Base-by-base conservation (phyloP, 768 basidiomycete species). In the Pleurotus platypus region DNA sequence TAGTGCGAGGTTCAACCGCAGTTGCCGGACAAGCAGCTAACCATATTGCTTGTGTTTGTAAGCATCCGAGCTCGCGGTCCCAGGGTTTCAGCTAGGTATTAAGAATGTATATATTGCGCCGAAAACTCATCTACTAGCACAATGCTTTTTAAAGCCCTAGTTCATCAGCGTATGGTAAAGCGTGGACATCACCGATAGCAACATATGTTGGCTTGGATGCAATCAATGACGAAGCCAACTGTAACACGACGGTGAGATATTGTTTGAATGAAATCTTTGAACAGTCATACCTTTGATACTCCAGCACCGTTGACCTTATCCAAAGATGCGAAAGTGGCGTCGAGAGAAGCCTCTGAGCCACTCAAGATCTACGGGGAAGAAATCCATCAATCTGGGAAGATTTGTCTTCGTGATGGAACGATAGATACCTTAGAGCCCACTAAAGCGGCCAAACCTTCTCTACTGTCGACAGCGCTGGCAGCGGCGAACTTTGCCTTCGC, bases 401-500 rank as follows among this genome's bases (percentile, higher is more conserved):
- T 35, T 35, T 11, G 9, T 35, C 9, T 35, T 35, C 30, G 8
- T 58, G 51, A n/a, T 9, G 35, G 42, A 56, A 59, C 20, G 46
- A 5, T 60, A 72, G 74, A 43, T 59, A 90, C 91, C 77, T 87
- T 84, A 26, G 83, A 68, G 27, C 87, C 89, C 56, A 92, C 67
- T 35, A 80, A 69, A 26, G 76, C 72, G 26, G 89, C 69, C 27
- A 90, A 66, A 16, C 90, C 90, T 7, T 86, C 85, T 57, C 91
- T 76, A 56, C 76, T 78, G 60, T 99, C 96, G 26, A 80, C 63
- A 48, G 80, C 75, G 57, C 73, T 77, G 2, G 94, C 95, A 62
- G 88, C 83, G 49, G 81, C 73, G 67, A 98, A 95, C 72, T 90
- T 94, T 60, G 96, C 92, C 70, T 92, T 93, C 9, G 90, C 86